phyloP scores from a whole-genome alignment of 768 basidiomycete genomes.

The Austroboletus festivus region DNA sequence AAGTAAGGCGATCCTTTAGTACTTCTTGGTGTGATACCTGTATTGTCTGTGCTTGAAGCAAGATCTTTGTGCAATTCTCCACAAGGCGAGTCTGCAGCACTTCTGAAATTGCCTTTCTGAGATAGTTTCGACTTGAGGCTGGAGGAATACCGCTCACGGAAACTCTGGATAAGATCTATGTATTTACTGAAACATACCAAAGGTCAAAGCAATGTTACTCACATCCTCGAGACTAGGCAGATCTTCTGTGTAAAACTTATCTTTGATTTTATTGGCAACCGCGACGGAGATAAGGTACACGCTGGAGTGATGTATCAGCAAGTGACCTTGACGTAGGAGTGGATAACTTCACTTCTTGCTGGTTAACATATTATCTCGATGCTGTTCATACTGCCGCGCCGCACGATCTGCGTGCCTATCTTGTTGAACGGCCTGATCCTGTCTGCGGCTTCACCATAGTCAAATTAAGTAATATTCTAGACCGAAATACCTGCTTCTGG shows the following conservation, averaged over 20 bases:
- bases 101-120: conserved; percentile 42
- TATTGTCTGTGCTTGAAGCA: conserved; percentile 58
- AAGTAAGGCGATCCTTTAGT: conserved; percentile 48
- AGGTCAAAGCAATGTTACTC: conserved; percentile 27
- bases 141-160: conserved; percentile 44
- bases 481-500: conserved; percentile 64
- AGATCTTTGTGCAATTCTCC: conserved; percentile 48
- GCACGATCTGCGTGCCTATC: conserved; percentile 75
- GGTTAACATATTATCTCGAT: conserved; percentile 72
- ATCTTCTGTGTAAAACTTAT: conserved; percentile 68
- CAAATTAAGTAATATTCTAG: not conserved
- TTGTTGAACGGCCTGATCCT: conserved; percentile 66
- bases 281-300: conserved; percentile 68
- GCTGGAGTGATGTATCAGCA: conserved; percentile 36
- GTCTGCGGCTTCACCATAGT: conserved; percentile 8
- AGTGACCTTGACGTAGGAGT: not conserved
- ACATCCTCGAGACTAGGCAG: conserved; percentile 73
- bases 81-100: conserved; percentile 65
- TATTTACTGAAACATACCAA: too few species aligned
- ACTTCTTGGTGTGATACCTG: conserved; percentile 57
- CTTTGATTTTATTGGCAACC: conserved; percentile 66
- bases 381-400: conserved; percentile 73
- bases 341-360: conserved; percentile 64
- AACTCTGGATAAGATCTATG: conserved; percentile 56
- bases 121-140: not conserved